Conservation (phyloP, 2,329 filamentous ascomycete genomes). For the Rosellinia necatrix region DNA sequence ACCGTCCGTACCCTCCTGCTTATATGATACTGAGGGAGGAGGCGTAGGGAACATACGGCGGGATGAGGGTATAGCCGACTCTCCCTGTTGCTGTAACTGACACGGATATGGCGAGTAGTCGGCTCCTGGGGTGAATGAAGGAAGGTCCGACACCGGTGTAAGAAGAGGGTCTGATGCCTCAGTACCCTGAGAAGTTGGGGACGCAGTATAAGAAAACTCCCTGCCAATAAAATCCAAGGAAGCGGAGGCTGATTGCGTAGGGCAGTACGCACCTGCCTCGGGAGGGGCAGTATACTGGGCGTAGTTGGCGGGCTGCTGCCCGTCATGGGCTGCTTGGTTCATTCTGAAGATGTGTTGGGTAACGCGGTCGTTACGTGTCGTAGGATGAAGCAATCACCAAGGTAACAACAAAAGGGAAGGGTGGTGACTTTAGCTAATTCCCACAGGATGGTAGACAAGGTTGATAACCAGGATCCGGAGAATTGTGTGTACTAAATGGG, state of each 20-base stretch:
- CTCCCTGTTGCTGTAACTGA: conserved; percentile 14
- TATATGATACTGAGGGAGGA: conserved; percentile 38
- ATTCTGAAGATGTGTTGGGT: conserved; percentile 24
- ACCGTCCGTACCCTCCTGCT: conserved; percentile 46
- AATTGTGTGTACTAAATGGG: conserved; percentile 18
- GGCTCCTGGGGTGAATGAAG: conserved; percentile 12
- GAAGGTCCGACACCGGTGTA: conserved; percentile 15
- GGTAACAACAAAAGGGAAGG: not conserved
- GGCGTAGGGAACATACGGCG: conserved; percentile 44
- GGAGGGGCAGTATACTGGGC: conserved; percentile 22
- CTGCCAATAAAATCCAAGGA: conserved; percentile 18
- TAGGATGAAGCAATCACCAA: conserved; percentile 9
- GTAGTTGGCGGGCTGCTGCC: conserved; percentile 34
- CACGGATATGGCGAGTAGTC: conserved; percentile 27
- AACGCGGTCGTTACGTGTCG: conserved; percentile 2
- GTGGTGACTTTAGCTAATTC: not conserved
- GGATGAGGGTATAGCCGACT: conserved; percentile 32
- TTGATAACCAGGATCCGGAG: not conserved
- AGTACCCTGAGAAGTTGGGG: conserved; percentile 27
- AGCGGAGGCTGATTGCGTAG: conserved; percentile 33
- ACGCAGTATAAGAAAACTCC: conserved; percentile 25
- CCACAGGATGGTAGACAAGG: not conserved
- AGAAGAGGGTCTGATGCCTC: conserved; percentile 26
- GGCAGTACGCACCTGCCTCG: conserved; percentile 26
- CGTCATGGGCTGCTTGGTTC: conserved; percentile 30